Evolutionary conservation across 1,284 basidiomycete genomes (phyloP).

Genomic region (Ustilago crameri): DNA sequence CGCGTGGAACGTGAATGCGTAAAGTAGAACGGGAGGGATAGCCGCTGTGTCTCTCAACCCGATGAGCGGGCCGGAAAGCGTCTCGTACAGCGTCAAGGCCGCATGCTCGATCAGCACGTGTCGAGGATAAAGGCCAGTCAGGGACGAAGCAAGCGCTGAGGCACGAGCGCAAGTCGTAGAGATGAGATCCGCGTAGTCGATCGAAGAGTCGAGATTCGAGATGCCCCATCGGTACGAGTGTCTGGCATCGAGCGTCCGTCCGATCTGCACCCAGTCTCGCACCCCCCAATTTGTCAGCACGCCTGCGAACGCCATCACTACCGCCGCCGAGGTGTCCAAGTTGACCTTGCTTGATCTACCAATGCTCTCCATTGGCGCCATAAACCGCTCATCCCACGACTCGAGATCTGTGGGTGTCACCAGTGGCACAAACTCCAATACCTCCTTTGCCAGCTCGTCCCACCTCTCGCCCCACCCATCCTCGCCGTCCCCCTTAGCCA

Average conservation of each 20-base stretch:
- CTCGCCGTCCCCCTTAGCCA: conserved; percentile 6
- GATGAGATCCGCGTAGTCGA: conserved; percentile 38
- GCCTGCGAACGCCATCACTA: conserved; percentile 21
- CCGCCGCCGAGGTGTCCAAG: conserved; percentile 25
- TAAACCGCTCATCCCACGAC: conserved; percentile 25
- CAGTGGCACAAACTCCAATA: conserved; percentile 38
- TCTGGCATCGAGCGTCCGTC: conserved; percentile 22
- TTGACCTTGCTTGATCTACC: conserved; percentile 27
- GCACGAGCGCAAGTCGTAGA: conserved; percentile 17
- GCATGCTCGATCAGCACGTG: conserved; percentile 39
- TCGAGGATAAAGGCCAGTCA: conserved; percentile 26
- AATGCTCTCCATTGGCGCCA: conserved; percentile 25
- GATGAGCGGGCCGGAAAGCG: conserved; percentile 19
- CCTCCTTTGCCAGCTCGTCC: conserved; percentile 35
- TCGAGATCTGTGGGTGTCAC: conserved; percentile 23
- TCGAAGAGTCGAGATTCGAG: conserved; percentile 23
- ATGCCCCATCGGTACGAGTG: conserved; percentile 41
- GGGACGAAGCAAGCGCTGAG: conserved; percentile 17
- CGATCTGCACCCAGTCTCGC: conserved; percentile 35
- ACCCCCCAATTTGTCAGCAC: conserved; percentile 34
- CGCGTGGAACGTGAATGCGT: conserved; percentile 36
- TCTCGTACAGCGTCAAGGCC: conserved; percentile 33
- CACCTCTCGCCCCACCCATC: conserved; percentile 26
- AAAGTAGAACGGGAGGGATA: conserved; percentile 20
- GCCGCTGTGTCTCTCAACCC: conserved; percentile 19